Evolutionary conservation across 2,329 filamentous ascomycete species (phyloP), one percentile per base, ranked within the genome.

Genomic region (Zymoseptoria ardabiliae): DNA sequence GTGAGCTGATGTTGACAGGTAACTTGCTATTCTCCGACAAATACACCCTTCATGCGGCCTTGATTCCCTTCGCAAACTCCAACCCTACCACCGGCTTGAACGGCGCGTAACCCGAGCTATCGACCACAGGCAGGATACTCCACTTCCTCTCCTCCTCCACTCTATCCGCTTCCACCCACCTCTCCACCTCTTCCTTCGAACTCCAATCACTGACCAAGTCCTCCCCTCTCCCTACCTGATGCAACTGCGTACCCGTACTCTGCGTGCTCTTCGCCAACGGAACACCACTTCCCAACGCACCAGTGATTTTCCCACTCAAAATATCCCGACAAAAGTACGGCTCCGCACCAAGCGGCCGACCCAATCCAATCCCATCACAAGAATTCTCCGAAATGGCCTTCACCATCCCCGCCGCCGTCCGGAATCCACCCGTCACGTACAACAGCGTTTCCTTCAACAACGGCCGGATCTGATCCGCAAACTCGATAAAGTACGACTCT

Each of bases 341-440:
- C 55, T 71, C 69, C 17, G 64, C 64, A n/a, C 66, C 65, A 5
- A 71, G 61, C 1, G 70, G 68, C 23, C 70, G 63, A 2, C 66
- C 70, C 8, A 72, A 65, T 0, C 70, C 70, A 7, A 71, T 56
- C 2, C 69, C 69, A 54, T 72, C 66, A 49, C 65, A 67, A 2
- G 68, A 64, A 8, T 60, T 55, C 3, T 62, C 62, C 22, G 61
- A 28, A 7, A 71, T 20, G 1, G 70, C 70, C 8, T 54, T 25
- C 10, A 65, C 65, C 70, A 72, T 71, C 9, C 65, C 70, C 19
- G 57, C 55, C 8, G 66, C 68, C 1, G 70, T 70, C 2, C 66
- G 65, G 54, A 72, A 71, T n/a, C 70, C 69, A 5, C 69, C 69
- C 2, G 70, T 71, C 1, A 72, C 68, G 55, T 71, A 71, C 21